Conservation (phyloP, 78 protist species). For the Cavenderia fasciculata region DNA sequence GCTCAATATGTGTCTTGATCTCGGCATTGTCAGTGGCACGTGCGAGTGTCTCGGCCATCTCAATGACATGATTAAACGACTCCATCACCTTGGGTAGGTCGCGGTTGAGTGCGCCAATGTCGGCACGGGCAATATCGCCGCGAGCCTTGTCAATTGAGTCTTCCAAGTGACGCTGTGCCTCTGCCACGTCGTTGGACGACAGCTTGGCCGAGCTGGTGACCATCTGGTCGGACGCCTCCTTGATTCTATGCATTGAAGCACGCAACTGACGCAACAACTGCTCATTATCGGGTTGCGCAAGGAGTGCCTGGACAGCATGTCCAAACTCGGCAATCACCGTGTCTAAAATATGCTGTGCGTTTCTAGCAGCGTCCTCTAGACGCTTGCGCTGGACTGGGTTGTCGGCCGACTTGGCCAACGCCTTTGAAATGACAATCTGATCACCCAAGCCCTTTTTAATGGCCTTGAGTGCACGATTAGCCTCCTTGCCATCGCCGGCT, state of each 20-base stretch:
- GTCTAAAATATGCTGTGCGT: conserved; percentile 47
- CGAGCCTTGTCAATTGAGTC: conserved; percentile 1
- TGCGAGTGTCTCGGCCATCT: conserved; percentile 5
- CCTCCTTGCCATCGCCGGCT: conserved; percentile 80
- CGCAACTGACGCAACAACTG: conserved; percentile 12
- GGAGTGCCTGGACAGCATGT: conserved; percentile 39
- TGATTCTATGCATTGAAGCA: conserved; percentile 31
- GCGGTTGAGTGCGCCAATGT: neutral
- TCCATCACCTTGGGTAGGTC: conserved; percentile 1
- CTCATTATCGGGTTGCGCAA: conserved; percentile 41
- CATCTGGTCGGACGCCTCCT: conserved; percentile 46
- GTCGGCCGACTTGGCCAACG: conserved; percentile 72
- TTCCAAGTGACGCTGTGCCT: conserved; percentile 19
- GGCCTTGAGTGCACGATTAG: conserved; percentile 65
- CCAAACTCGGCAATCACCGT: conserved; percentile 56
- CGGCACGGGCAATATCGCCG: neutral
- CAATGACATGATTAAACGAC: conserved; percentile 1
- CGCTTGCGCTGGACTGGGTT: conserved; percentile 52
- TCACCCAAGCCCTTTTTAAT: conserved; percentile 63
- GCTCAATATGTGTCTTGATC: conserved; percentile 2
- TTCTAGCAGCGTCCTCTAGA: conserved; percentile 59
- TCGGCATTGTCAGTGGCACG: conserved; percentile 15
- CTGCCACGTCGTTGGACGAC: conserved; percentile 47
- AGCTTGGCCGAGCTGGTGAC: conserved; percentile 66
- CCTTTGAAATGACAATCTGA: conserved; percentile 68